phyloP scores from a whole-genome alignment of 2,329 filamentous ascomycete genomes.

The Aspergillus aculeatus region DNA sequence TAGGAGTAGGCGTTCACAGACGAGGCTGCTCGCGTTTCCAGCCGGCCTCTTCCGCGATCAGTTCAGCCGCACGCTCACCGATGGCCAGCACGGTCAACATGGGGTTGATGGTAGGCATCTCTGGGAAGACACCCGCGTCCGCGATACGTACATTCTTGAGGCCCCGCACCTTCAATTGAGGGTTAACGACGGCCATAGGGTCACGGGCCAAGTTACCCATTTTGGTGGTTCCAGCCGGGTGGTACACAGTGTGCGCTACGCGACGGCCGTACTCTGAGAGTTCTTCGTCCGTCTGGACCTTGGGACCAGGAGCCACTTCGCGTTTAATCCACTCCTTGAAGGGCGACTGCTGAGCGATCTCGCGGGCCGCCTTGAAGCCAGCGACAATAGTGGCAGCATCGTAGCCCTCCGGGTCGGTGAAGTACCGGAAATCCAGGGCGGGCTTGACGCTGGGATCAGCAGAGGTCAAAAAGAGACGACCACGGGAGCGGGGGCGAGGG shows the following conservation, averaged over 20 bases:
- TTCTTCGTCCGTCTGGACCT: constrained; percentile 72
- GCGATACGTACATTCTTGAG: constrained; percentile 74
- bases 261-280: constrained; percentile 77
- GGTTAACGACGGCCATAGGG: constrained; percentile 75
- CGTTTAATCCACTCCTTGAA: constrained; percentile 82
- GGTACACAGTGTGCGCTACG: constrained; percentile 85
- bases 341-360: constrained; percentile 70
- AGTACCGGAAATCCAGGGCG: constrained; percentile 84
- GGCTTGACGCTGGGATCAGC: constrained; percentile 74
- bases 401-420: constrained; percentile 82
- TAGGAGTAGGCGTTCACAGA: constrained; percentile 19
- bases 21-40: constrained; percentile 58
- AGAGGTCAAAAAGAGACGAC: constrained; percentile 74
- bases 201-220: constrained; percentile 75
- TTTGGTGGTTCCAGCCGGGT: constrained; percentile 84
- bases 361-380: constrained; percentile 73
- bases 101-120: constrained; percentile 82
- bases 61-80: constrained; percentile 79
- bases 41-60: constrained; percentile 72
- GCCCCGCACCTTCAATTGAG: constrained; percentile 68
- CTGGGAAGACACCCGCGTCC: constrained; percentile 84
- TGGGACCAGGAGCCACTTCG: constrained; percentile 75
- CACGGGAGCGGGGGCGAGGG: constrained; percentile 74
- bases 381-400: constrained; percentile 78
- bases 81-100: constrained; percentile 86